Evolutionary conservation across 768 basidiomycete genomes (phyloP), one percentile per base, ranked within the genome.

Genomic region (Naganishia randhawae): DNA sequence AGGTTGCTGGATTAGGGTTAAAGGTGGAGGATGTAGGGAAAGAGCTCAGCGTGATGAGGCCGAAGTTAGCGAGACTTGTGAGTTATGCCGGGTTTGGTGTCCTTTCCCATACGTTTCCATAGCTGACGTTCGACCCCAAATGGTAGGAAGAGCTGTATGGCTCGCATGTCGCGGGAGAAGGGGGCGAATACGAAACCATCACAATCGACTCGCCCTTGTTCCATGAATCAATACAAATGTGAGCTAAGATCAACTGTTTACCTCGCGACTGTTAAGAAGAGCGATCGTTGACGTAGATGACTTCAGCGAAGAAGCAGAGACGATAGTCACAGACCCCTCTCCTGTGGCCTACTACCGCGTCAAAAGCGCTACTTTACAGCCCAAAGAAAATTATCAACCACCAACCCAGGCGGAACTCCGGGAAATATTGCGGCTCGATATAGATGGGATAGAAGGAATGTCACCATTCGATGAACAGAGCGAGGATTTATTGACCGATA

Each of bases 171-270:
- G 97, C 95, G 70, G 96, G 96, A 11, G 96, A 99, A 81, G 96
- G 96, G 1, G 96, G 96, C 1, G 96, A 99, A 81, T 99, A 97
- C 79, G 96, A 99, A 77, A 91, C 89, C 0, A 82, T 98, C 67
- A 97, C 95, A 0, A 82, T 93, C 14, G 91, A 96, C 72, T 90
- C 89, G 69, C 91, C 94, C 0, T 75, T 95, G 14, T 98, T 94
- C 85, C 90, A 91, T 72, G 84, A 84, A 42, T 83, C 84, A 11
- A 88, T 99, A 39, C 76, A 81, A 8, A 77, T 97, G 87, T 91
- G 73, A 73, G 88, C 19, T n/a, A 13, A 61, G 35, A 45, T 45
- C 13, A 4, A 1, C 1, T 31, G 62, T 29, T 50, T 14, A 31
- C 14, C 16, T n/a, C n/a, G n/a, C n/a, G n/a, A n/a, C n/a, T n/a